Percentiles rank a stretch among this genome's conserved stretches.
Conservation (phyloP, 176 grass and related monocot genomes). For the Zoysia pacifica region DNA sequence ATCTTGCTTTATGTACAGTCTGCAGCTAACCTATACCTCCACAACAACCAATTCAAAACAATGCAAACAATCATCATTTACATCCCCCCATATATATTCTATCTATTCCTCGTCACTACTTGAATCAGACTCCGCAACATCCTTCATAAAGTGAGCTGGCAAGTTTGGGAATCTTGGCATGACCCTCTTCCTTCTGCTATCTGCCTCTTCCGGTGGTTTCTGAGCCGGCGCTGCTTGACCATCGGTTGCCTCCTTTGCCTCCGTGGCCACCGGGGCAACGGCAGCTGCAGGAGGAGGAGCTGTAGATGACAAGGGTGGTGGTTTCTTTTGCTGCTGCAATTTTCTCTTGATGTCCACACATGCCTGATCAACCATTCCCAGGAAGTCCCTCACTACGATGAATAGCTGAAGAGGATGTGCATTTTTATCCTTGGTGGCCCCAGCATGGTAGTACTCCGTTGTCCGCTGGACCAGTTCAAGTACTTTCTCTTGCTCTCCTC, state of each 20-base stretch:
- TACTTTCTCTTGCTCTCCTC: conserved; percentile 63
- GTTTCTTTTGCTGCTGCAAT: conserved; percentile 67
- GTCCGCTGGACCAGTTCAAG: conserved; percentile 75
- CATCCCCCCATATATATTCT: conserved; percentile 22
- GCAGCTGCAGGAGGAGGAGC: not conserved
- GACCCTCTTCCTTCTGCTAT: conserved; percentile 64
- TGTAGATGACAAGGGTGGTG: conserved; percentile 13
- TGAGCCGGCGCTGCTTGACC: conserved; percentile 35
- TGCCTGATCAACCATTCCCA: conserved; percentile 92
- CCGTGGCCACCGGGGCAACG: not conserved
- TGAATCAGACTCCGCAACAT: conserved; percentile 75
- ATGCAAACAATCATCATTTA: conserved; percentile 64
- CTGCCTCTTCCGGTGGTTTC: conserved; percentile 46
- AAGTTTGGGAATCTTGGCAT: conserved; percentile 89
- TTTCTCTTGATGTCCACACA: conserved; percentile 83
- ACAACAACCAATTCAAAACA: conserved; percentile 56
- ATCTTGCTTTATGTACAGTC: conserved; percentile 64
- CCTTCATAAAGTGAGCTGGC: conserved; percentile 86
- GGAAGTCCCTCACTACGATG: conserved; percentile 87
- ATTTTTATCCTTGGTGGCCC: conserved; percentile 68
- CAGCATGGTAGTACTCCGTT: conserved; percentile 86
- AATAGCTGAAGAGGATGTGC: conserved; percentile 81
- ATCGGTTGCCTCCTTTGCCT: conserved; percentile 31
- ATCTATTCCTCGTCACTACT: conserved; percentile 86
- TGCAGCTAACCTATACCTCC: conserved; percentile 64